A percentile compares a stretch with the other conserved stretches of the same genome.
Conservation (phyloP, 2,329 filamentous ascomycete species). For the Calonectria naviculata region DNA sequence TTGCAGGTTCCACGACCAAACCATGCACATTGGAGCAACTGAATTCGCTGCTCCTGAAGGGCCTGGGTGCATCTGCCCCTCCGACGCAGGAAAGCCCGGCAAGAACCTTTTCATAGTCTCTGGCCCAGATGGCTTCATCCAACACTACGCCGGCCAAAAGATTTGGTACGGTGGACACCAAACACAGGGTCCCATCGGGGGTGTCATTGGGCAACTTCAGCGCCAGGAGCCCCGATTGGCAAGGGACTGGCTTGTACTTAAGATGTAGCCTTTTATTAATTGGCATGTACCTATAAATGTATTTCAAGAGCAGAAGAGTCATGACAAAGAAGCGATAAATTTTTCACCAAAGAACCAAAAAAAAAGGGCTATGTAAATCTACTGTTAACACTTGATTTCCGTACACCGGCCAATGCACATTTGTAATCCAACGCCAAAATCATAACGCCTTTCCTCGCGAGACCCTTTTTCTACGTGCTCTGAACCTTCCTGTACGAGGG, state of each 20-base stretch:
- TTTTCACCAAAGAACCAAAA: constrained; percentile 26
- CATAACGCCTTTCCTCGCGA: constrained; percentile 18
- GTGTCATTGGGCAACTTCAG: constrained; percentile 72
- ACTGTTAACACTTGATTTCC: constrained; percentile 22
- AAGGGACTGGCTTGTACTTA: constrained; percentile 63
- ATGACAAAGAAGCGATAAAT: constrained; percentile 21
- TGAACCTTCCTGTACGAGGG: constrained; percentile 96
- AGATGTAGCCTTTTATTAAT: constrained; percentile 51
- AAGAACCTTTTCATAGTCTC: constrained; percentile 84
- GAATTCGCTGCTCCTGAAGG: constrained; percentile 44
- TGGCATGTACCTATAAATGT: not conserved
- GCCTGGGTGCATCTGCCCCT: constrained; percentile 39
- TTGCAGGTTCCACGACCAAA: constrained; percentile 46
- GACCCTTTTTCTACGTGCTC: constrained; percentile 59
- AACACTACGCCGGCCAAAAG: constrained; percentile 83
- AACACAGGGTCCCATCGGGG: constrained; percentile 79
- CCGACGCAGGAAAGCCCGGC: constrained; percentile 45
- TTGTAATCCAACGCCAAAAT: constrained; percentile 32
- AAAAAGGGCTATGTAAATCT: constrained; percentile 23
- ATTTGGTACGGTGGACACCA: constrained; percentile 78
- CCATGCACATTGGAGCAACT: constrained; percentile 42
- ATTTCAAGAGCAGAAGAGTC: constrained; percentile 15
- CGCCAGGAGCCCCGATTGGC: constrained; percentile 51
- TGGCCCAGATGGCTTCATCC: constrained; percentile 90
- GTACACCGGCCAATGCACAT: constrained; percentile 26